Evolutionary conservation across 768 basidiomycete species (phyloP).

Genomic region (Auricularia sp.): DNA sequence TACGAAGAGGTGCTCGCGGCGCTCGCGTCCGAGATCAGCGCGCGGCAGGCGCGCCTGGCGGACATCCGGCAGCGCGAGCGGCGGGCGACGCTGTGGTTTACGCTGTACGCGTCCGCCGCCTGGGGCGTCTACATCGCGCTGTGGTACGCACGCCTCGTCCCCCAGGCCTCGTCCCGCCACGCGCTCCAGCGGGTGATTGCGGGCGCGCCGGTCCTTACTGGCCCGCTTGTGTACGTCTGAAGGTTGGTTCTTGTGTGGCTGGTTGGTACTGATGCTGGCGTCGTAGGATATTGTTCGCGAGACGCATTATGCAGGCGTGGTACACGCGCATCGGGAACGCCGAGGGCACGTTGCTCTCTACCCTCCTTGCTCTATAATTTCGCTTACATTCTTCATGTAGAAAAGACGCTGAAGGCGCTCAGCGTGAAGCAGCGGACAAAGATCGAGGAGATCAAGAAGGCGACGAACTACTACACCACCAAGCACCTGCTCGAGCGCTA

Average conservation of each 20-base stretch:
- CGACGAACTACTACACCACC: constrained; percentile 91
- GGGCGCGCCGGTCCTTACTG: constrained; percentile 52
- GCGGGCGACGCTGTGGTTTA: constrained; percentile 63
- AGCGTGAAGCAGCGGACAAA: constrained; percentile 73
- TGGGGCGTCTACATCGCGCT: constrained; percentile 42
- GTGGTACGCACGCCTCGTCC: constrained; percentile 60
- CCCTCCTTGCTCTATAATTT: neutral
- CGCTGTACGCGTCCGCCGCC: constrained; percentile 60
- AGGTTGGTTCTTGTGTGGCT: neutral
- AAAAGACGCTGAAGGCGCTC: constrained; percentile 64
- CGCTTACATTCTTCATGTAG: constrained; percentile 29
- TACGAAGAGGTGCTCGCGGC: constrained; percentile 64
- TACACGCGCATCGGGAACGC: constrained; percentile 69
- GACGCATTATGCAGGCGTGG: constrained; percentile 77
- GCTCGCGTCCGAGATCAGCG: constrained; percentile 59
- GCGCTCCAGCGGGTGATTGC: constrained; percentile 25
- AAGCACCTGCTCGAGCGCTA: constrained; percentile 84
- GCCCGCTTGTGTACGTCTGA: constrained; percentile 65
- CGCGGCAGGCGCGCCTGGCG: constrained; percentile 61
- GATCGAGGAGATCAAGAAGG: constrained; percentile 95
- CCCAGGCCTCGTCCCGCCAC: constrained; percentile 34
- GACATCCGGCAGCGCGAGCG: constrained; percentile 83
- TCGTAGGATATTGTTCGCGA: constrained; percentile 57
- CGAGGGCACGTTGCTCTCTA: constrained; percentile 48
- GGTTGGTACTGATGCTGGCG: neutral